A percentile compares a stretch with the other conserved stretches of the same genome.
phyloP scores from a whole-genome alignment of 208 protist genomes.

The Trypanosoma theileri region DNA sequence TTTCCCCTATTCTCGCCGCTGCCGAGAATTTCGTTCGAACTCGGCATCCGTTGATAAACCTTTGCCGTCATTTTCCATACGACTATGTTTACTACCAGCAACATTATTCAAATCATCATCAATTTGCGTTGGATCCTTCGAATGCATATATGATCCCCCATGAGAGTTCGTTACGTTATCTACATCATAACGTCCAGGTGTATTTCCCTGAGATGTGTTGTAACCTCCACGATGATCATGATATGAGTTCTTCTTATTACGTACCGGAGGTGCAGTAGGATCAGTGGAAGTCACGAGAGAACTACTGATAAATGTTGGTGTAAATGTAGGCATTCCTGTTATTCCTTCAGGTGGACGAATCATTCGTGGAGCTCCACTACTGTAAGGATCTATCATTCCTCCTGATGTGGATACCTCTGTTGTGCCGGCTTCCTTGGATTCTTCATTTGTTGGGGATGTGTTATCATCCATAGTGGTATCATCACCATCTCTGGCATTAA shows the following conservation, averaged over 20 bases:
- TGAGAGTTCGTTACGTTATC: not conserved
- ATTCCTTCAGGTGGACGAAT: conserved; percentile 33
- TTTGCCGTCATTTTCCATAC: conserved; percentile 16
- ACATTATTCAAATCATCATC: not conserved
- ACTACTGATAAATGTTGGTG: conserved; percentile 73
- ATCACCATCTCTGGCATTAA: not conserved
- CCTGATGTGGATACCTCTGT: not conserved
- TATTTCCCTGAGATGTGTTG: conserved; percentile 9
- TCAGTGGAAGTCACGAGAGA: conserved; percentile 42
- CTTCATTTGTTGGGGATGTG: not conserved
- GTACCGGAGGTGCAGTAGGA: conserved; percentile 5
- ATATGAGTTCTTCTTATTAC: conserved; percentile 1
- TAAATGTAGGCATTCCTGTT: conserved; percentile 29
- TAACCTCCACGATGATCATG: conserved; percentile 16
- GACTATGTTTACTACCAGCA: conserved; percentile 4
- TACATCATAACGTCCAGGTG: conserved; percentile 1
- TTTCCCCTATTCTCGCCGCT: conserved; percentile 9
- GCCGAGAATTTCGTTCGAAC: conserved; percentile 25
- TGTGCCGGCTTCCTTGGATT: not conserved
- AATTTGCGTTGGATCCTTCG: too few species aligned
- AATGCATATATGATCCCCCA: not conserved
- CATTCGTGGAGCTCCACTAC: conserved; percentile 10
- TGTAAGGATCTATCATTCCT: not conserved
- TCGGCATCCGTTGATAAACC: conserved; percentile 34
- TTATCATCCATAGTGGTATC: conserved; percentile 2